Base-by-base conservation (phyloP, 176 grass and related monocot genomes). In the Thalia dealbata region DNA sequence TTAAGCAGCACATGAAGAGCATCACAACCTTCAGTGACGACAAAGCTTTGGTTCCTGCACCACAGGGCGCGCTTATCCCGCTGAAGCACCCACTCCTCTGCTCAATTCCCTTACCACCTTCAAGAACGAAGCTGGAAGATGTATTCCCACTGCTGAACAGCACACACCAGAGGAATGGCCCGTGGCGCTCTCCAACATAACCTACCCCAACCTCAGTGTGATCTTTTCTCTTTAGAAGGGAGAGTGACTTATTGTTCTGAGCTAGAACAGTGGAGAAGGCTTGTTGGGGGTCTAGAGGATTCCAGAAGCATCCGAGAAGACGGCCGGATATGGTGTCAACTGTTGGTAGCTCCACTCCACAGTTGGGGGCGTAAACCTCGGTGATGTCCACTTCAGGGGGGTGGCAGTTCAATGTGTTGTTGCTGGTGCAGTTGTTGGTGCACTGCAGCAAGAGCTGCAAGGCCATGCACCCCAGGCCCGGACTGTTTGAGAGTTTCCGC, bases 341-440 rank as follows among this genome's bases (percentile, higher is more conserved):
- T 23, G 93, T 92, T 68, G 93, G 93, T 50, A 96, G 76, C 81
- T 96, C 93, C 16, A 96, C 89, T 52, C 89, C 93, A 42, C 93
- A 96, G 73, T 96, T 92, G 71, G 89, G 81, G 55, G 93, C 89
- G 82, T 90, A 96, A 16, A 96, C 87, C 81, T 96, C 89, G 0
- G 93, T 96, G 63, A 96, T 82, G 82, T 96, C 82, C 1, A 73
- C 60, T 82, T 92, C 89, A 0, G 86, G 86, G 58, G 86, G 87
- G 27, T 75, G 55, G 71, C 93, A 96, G 72, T 50, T 56, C 32
- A 86, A 14, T 21, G 80, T 81, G 75, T 59, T 77, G 61, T 71
- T 77, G 64, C 71, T 52, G 64, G 41, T 82, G 83, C 86, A 96
- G 45, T 87, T 76, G 69, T 24, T 50, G 45, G 75, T 73, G 87